Base-by-base conservation (phyloP, 2,329 filamentous ascomycete species). In the Xylaria sp. region DNA sequence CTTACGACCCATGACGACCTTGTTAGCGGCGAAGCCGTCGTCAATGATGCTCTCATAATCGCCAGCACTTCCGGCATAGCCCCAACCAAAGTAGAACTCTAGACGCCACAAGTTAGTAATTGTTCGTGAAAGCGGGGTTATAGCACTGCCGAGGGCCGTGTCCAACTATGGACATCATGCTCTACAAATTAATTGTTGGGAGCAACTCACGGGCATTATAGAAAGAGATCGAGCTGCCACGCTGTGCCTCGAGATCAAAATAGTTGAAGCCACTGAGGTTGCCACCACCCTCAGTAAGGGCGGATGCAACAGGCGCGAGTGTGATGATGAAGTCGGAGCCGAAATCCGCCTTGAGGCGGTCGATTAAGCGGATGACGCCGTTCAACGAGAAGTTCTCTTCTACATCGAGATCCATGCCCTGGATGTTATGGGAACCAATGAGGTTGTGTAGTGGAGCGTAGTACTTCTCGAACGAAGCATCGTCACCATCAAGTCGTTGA, bases 51-150 rank as follows among this genome's bases (percentile, higher is more conserved):
- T 72, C 64, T 87, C 83, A 75, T 86, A 89, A 77, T 84, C 82
- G 48, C 77, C 63, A 0, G 85, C 80, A 32, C 75, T 82, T 54
- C 75, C 78, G 68, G 85, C 81, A 72, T 85, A 84, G 8, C 93
- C 93, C 90, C 93, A 98, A 1, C 93, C 93, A 76, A 92, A 96
- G 84, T 98, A 98, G 80, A 97, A 97, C 77, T 98, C 70, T 72
- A 39, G 32, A 7, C 8, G 9, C 5, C 21, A 30, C 4, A 36
- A 17, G 24, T 71, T 30, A 71, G 61, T 19, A 3, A 2, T 55
- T 53, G 56, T 24, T 60, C 27, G 21, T 19, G 8, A 54, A 59
- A 63, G 9, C n/a, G 17, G 42, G 14, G 9, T 27, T n/a, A 17
- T 7, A 17, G 21, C 19, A 36, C 54, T 2, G 24, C 14, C 21